Conservation (phyloP, 306 rosid species). For the Crotalaria pallida region DNA sequence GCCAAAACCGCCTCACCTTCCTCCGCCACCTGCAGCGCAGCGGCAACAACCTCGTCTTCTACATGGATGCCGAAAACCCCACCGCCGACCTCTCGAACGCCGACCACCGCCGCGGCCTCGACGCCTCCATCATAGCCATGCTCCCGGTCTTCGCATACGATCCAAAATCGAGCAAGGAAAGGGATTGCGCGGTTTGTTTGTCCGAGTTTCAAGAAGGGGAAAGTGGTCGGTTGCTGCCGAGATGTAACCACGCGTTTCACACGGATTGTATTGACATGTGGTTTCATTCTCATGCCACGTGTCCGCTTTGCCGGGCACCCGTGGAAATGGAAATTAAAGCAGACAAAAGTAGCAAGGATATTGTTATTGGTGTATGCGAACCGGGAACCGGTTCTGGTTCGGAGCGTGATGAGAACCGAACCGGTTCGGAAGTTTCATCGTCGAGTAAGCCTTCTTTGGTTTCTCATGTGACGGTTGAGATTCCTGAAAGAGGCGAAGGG, state of each 20-base stretch:
- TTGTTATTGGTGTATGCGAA: constrained; percentile 17
- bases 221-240: constrained; percentile 68
- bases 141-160: constrained; percentile 55
- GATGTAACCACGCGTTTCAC: constrained; percentile 65
- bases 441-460: constrained; percentile 38
- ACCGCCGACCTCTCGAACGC: neutral
- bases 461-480: constrained; percentile 44
- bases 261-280: constrained; percentile 87
- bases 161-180: constrained; percentile 26
- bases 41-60: constrained; percentile 31
- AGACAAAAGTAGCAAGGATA: too few relatives aligned
- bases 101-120: constrained; percentile 50
- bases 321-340: too few relatives aligned
- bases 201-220: constrained; percentile 68
- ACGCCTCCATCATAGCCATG: constrained; percentile 39
- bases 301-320: constrained; percentile 70
- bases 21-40: constrained; percentile 36
- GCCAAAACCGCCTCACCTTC: constrained; percentile 23
- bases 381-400: constrained; percentile 41
- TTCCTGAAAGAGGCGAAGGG: too few relatives aligned
- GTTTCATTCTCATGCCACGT: constrained; percentile 78
- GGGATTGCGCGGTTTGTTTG: constrained; percentile 80
- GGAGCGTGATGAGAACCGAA: constrained; percentile 13
- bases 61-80: constrained; percentile 20
- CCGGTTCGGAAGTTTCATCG: constrained; percentile 5